Evolutionary conservation across 345 rosid species (phyloP).

Genomic region (Salix dunnii): DNA sequence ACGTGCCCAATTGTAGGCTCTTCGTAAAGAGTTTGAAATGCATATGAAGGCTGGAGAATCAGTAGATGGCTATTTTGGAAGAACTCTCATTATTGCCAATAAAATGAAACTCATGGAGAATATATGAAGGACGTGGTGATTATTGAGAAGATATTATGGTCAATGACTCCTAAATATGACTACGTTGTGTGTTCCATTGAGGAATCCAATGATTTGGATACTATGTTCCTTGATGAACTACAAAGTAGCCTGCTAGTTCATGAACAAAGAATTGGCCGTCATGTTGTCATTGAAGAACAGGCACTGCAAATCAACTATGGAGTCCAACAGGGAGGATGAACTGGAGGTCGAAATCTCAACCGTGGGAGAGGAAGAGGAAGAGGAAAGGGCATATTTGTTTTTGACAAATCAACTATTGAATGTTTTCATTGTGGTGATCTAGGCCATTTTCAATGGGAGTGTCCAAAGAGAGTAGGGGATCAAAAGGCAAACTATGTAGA

Average conservation of each 20-base stretch:
- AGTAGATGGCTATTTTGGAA: not conserved
- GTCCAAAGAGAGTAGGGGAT: not conserved
- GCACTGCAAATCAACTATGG: not conserved
- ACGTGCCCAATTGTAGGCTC: not conserved
- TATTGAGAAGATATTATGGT: not conserved
- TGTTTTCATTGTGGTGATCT: not conserved
- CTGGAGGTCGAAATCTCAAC: not conserved
- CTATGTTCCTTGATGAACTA: not conserved
- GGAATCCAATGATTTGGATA: not conserved
- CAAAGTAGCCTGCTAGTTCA: not conserved
- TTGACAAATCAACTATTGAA: not conserved
- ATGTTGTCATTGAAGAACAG: not conserved
- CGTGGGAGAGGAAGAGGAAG: not conserved
- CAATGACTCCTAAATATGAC: not conserved
- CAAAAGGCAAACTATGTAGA: not conserved
- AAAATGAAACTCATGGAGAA: not conserved
- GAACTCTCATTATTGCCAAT: not conserved
- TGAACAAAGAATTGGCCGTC: not conserved
- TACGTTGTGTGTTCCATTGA: not conserved
- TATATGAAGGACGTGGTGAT: not conserved
- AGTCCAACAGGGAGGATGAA: not conserved
- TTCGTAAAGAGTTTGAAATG: not conserved
- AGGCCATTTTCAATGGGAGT: not conserved
- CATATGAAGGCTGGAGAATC: not conserved
- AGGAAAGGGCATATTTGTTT: not conserved